phyloP scores from a whole-genome alignment of 2,329 filamentous ascomycete species.

The Trichophyton verrucosum region DNA sequence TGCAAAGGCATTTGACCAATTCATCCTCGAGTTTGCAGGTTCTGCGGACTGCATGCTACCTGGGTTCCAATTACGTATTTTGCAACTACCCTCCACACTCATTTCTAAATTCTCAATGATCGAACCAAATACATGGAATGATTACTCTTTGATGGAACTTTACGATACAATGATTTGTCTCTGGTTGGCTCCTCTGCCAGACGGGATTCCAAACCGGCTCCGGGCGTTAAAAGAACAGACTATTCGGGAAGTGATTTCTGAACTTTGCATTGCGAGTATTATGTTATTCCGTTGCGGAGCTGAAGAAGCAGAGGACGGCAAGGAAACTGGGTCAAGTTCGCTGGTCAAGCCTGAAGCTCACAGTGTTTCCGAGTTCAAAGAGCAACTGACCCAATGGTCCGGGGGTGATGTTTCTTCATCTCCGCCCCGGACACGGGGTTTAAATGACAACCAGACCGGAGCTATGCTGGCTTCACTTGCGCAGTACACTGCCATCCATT shows the following conservation, averaged over 20 bases:
- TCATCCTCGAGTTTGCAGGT: slow-evolving; percentile 15
- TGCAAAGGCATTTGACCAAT: slow-evolving; percentile 19
- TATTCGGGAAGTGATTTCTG: slow-evolving; percentile 25
- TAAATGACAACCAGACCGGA: neutral
- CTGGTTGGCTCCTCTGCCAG: slow-evolving; percentile 26
- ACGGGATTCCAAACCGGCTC: slow-evolving; percentile 24
- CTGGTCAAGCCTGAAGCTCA: neutral
- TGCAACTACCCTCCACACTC: slow-evolving; percentile 15
- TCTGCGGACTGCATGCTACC: neutral
- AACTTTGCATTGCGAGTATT: slow-evolving; percentile 27
- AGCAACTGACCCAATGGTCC: neutral
- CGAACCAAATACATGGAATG: slow-evolving; percentile 15
- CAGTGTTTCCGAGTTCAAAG: neutral
- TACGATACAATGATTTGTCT: slow-evolving; percentile 28
- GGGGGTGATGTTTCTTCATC: neutral
- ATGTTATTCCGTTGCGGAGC: slow-evolving; percentile 2
- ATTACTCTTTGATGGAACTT: slow-evolving; percentile 11
- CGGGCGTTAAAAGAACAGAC: slow-evolving; percentile 28
- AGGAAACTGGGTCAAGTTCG: neutral
- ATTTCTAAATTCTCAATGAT: slow-evolving; percentile 7
- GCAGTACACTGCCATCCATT: slow-evolving; percentile 21
- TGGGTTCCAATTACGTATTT: slow-evolving; percentile 13
- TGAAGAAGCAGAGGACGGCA: neutral
- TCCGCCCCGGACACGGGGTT: neutral
- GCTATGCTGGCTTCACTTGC: slow-evolving; percentile 14